Evolutionary conservation across 2,329 filamentous ascomycete species (phyloP), one percentile per base, ranked within the genome.

Genomic region (Huntiella savannae): DNA sequence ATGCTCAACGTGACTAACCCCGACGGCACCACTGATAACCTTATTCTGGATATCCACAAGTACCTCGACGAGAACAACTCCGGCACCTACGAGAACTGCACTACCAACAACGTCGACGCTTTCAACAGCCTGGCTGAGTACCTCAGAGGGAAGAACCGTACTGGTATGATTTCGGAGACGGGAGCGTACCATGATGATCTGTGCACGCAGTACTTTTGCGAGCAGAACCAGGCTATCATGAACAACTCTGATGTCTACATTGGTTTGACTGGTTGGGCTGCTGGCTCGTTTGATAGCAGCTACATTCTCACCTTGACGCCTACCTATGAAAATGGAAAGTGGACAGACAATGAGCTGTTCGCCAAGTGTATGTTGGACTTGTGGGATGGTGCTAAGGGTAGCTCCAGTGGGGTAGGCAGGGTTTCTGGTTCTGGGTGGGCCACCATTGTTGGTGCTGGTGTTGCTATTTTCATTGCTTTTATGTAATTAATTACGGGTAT

Each of bases 1-100:
- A 59, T 80, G 6, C 55, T 64, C 13, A 63, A 57, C 3, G 64
- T 80, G 28, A 71, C 61, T 41, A 78, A 80, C 54, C 71, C 68
- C 0, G 73, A 78, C 52, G 71, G 71, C 2, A 62, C 60, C n/a
- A 73, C 63, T 1, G 65, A 68, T 45, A 67, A 67, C 44, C 59
- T 80, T n/a, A 58, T 75, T 8, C 62, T 77, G 28, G 73, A 77
- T 51, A 60, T 77, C 8, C 73, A 77, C 59, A 70, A 75, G 56
- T 77, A 77, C 54, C 64, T 77, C 3, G 73, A 77, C 53, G 61
- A 59, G 15, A 69, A 75, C 59, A 69, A 70, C 58, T 69, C 66
- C 5, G 74, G 73, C 34, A 70, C 66, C 0, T 59, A 69, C 50
- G 52, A 58, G 3, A 60, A 67, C 46, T 77, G 73, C 56, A 66